phyloP scores from a whole-genome alignment of 2,329 filamentous ascomycete genomes.

The Metarhizium album region DNA sequence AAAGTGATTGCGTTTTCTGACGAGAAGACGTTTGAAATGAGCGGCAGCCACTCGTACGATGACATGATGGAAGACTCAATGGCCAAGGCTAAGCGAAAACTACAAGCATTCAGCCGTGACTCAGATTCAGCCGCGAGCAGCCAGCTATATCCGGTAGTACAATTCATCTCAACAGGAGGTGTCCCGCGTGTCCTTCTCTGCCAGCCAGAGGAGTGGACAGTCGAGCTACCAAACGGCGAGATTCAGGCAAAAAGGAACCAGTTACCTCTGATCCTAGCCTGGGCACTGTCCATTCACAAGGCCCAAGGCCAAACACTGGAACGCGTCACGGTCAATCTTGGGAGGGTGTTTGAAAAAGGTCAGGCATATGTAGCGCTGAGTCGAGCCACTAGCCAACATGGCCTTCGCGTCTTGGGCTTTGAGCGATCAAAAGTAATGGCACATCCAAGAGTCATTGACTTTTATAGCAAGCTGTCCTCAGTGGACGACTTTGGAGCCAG shows the following conservation, averaged over 20 bases:
- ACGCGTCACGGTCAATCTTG: conserved; percentile 86
- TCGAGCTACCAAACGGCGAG: conserved; percentile 91
- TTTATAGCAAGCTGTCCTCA: conserved; percentile 74
- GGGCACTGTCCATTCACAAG: conserved; percentile 97
- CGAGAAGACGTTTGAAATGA: conserved; percentile 28
- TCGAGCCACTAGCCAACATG: conserved; percentile 78
- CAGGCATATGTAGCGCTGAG: conserved; percentile 96
- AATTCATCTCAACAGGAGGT: conserved; percentile 70
- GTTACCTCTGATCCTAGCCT: conserved; percentile 83
- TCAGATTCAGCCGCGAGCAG: conserved; percentile 33
- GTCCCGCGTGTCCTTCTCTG: conserved; percentile 56
- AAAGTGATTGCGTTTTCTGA: conserved; percentile 49
- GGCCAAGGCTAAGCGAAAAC: conserved; percentile 43
- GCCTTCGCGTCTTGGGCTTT: conserved; percentile 80
- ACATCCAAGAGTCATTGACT: conserved; percentile 72
- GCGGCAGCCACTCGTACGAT: conserved; percentile 31
- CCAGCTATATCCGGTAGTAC: conserved; percentile 69
- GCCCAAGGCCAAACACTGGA: conserved; percentile 92
- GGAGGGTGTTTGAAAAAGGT: conserved; percentile 89
- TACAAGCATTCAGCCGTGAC: conserved; percentile 38
- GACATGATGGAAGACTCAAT: conserved; percentile 29
- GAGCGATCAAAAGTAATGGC: conserved; percentile 89
- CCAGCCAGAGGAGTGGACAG: conserved; percentile 86
- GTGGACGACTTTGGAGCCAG: conserved; percentile 32
- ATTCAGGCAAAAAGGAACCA: conserved; percentile 79